Evolutionary conservation across 805 yeast species (phyloP).

Genomic region (Wickerhamomyces sydowiorum): DNA sequence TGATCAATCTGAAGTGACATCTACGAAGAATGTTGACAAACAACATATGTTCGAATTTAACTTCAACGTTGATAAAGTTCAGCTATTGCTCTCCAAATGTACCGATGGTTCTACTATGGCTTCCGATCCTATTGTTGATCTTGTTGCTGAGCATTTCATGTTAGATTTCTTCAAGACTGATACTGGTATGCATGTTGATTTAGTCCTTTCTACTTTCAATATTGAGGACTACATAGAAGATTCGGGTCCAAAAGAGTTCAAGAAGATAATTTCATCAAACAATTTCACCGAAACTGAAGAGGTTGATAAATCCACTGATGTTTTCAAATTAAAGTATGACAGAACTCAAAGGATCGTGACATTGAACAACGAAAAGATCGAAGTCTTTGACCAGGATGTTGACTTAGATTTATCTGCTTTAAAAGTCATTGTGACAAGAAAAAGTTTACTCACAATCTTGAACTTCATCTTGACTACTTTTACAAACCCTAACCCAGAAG

Average conservation of each 20-base stretch:
- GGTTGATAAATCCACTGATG: conserved; percentile 32
- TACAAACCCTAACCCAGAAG: conserved; percentile 71
- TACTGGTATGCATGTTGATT: conserved; percentile 57
- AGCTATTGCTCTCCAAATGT: conserved; percentile 63
- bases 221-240: conserved; percentile 72
- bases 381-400: conserved; percentile 73
- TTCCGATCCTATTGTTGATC: conserved; percentile 64
- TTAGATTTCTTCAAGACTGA: conserved; percentile 56
- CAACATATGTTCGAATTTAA: conserved; percentile 72
- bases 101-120: conserved; percentile 51
- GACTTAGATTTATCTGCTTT: conserved; percentile 73
- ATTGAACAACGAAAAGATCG: conserved; percentile 47
- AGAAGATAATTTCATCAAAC: conserved; percentile 64
- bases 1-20: conserved; percentile 3
- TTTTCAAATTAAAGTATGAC: conserved; percentile 55
- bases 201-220: conserved; percentile 58
- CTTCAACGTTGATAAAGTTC: conserved; percentile 60
- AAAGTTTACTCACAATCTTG: conserved; percentile 68
- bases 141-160: conserved; percentile 60
- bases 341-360: conserved; percentile 57
- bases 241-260: conserved; percentile 56
- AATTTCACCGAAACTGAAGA: conserved; percentile 34
- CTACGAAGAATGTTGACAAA: conserved; percentile 2
- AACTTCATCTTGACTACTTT: conserved; percentile 84
- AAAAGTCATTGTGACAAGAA: conserved; percentile 67